Conservation (phyloP, 345 rosid species). For the Carallia pectinifolia region DNA sequence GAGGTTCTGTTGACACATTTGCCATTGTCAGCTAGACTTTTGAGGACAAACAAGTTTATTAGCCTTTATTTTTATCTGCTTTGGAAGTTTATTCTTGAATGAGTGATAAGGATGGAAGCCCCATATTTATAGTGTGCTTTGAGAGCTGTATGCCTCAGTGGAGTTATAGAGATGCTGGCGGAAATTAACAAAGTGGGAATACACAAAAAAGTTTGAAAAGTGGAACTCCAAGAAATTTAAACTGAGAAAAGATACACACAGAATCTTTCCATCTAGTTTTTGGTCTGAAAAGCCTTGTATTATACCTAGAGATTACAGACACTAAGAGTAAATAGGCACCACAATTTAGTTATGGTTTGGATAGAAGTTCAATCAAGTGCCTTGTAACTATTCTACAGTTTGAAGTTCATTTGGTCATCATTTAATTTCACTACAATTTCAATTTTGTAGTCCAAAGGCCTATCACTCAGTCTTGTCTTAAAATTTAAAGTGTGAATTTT, state of each 20-base stretch:
- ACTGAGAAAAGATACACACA: not conserved
- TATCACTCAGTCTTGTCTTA: too few species aligned
- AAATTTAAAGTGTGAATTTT: too few species aligned
- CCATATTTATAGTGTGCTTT: conserved; percentile 34
- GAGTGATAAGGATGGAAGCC: conserved; percentile 8
- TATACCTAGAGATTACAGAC: not conserved
- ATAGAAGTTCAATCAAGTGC: too few species aligned
- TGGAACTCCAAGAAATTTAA: conserved; percentile 1
- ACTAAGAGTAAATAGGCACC: not conserved
- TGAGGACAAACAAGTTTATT: conserved; percentile 1
- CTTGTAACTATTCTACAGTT: too few species aligned
- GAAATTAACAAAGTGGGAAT: not conserved
- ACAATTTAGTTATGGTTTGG: too few species aligned
- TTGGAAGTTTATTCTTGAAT: conserved; percentile 6
- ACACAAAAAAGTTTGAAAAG: conserved; percentile 6
- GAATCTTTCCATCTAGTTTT: not conserved
- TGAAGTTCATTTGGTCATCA: too few species aligned
- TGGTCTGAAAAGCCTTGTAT: not conserved
- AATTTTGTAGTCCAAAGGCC: too few species aligned
- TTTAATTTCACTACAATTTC: too few species aligned
- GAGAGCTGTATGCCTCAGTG: not conserved
- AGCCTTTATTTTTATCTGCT: not conserved
- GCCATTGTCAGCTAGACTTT: conserved; percentile 34
- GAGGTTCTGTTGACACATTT: conserved; percentile 52
- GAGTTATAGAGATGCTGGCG: conserved; percentile 13